Percentiles rank a stretch among this genome's conserved stretches.
Conservation (phyloP, 1,284 basidiomycete species). For the Rhizoctonia solani region DNA sequence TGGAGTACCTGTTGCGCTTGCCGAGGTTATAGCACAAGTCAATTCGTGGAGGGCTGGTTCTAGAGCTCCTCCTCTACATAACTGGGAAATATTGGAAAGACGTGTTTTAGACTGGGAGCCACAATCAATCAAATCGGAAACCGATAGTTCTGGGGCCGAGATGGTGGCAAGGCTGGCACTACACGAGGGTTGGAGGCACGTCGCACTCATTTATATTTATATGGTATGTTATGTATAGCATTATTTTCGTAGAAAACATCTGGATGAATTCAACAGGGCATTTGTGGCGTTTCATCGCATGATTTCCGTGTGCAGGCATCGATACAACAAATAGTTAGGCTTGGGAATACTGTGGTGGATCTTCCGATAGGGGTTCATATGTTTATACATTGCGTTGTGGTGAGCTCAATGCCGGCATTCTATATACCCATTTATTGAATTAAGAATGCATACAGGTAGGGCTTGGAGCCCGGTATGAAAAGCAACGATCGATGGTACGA, state of each 20-base stretch:
- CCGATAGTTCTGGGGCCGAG: neutral
- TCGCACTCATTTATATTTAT: neutral
- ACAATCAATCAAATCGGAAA: neutral
- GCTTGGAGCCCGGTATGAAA: too few relatives aligned
- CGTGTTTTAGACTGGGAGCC: neutral
- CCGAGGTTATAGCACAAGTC: neutral
- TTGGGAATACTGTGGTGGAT: too few relatives aligned
- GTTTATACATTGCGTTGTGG: too few relatives aligned
- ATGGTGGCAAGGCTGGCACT: constrained; percentile 1
- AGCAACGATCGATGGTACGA: too few relatives aligned
- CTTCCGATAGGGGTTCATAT: too few relatives aligned
- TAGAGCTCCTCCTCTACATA: neutral
- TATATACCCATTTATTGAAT: too few relatives aligned
- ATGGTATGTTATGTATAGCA: too few relatives aligned
- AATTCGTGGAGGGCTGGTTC: constrained; percentile 7
- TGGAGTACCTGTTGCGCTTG: neutral
- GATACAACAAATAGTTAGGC: too few relatives aligned
- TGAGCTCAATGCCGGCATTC: too few relatives aligned
- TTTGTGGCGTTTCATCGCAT: neutral
- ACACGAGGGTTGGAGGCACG: constrained; percentile 23
- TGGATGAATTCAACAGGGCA: neutral
- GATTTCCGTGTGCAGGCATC: too few relatives aligned
- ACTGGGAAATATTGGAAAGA: constrained; percentile 6
- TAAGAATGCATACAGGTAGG: too few relatives aligned
- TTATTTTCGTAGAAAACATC: too few relatives aligned